Evolutionary conservation across 2,329 filamentous ascomycete species (phyloP).

Genomic region (Calonectria hawksworthii): DNA sequence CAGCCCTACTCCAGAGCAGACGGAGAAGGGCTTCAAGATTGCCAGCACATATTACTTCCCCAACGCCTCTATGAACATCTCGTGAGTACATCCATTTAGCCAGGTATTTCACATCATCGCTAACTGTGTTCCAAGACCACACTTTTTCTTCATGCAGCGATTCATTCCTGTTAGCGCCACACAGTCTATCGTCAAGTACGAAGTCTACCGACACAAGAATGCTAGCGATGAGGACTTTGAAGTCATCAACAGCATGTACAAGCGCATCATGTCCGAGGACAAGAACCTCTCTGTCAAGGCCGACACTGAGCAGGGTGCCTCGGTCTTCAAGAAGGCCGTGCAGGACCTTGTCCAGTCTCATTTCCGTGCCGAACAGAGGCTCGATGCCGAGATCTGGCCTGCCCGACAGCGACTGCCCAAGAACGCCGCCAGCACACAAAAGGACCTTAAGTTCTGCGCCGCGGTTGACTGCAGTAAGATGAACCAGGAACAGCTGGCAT

Average conservation of each 20-base stretch:
- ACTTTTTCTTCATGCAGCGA: slow-evolving; percentile 75
- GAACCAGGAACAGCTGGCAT: slow-evolving; percentile 1
- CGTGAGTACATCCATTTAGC: slow-evolving; percentile 53
- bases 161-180: slow-evolving; percentile 69
- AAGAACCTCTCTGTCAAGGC: slow-evolving; percentile 72
- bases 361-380: slow-evolving; percentile 59
- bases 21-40: slow-evolving; percentile 60
- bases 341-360: slow-evolving; percentile 64
- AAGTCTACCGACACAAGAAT: slow-evolving; percentile 73
- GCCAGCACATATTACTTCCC: slow-evolving; percentile 65
- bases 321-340: slow-evolving; percentile 68
- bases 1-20: slow-evolving; percentile 62
- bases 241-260: slow-evolving; percentile 71
- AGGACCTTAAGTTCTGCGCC: slow-evolving; percentile 52
- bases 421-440: slow-evolving; percentile 41
- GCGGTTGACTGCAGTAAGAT: slow-evolving; percentile 51
- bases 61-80: slow-evolving; percentile 64
- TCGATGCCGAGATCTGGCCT: slow-evolving; percentile 65
- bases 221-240: slow-evolving; percentile 71
- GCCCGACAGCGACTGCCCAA: slow-evolving; percentile 56
- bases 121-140: slow-evolving; percentile 54
- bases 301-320: slow-evolving; percentile 69
- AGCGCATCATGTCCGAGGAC: slow-evolving; percentile 75
- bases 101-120: background rate
- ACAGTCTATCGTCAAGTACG: slow-evolving; percentile 70